A percentile compares a stretch with the other conserved stretches of the same genome.
Conservation (phyloP, 176 grass and related monocot genomes). For the Sorghum bicolor region DNA sequence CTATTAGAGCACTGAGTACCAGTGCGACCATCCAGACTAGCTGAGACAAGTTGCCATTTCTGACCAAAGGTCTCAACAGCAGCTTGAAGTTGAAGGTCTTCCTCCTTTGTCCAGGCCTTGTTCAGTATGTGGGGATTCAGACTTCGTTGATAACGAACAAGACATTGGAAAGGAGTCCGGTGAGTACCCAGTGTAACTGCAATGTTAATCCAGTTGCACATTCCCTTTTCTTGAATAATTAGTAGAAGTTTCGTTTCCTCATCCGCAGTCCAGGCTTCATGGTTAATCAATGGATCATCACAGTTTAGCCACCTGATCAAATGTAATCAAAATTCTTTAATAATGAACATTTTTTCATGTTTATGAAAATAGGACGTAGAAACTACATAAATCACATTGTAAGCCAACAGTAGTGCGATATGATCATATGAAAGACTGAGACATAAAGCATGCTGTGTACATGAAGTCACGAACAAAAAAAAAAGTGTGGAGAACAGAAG, state of each 20-base stretch:
- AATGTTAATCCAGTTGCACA: slow-evolving; percentile 92
- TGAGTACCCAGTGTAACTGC: slow-evolving; percentile 61
- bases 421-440: neutral
- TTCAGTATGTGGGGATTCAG: slow-evolving; percentile 96
- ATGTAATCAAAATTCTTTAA: slow-evolving; percentile 22
- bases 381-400: slow-evolving; percentile 9
- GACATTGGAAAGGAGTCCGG: slow-evolving; percentile 88
- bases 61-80: slow-evolving; percentile 69
- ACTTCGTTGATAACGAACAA: slow-evolving; percentile 90
- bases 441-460: neutral
- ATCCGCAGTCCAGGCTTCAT: slow-evolving; percentile 59
- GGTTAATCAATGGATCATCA: slow-evolving; percentile 83
- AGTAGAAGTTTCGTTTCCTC: slow-evolving; percentile 89
- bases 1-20: slow-evolving; percentile 89
- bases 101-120: slow-evolving; percentile 76
- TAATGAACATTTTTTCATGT: neutral
- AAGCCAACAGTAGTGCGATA: neutral
- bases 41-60: slow-evolving; percentile 90
- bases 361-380: slow-evolving; percentile 17
- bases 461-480: neutral
- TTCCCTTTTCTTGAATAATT: slow-evolving; percentile 73
- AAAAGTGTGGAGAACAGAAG: slow-evolving; percentile 1
- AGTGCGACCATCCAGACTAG: slow-evolving; percentile 59
- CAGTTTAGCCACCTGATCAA: slow-evolving; percentile 79
- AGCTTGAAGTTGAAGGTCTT: slow-evolving; percentile 67